Base-by-base conservation (phyloP, 1,284 basidiomycete genomes). In the Apiotrichum akiyoshidainum region DNA sequence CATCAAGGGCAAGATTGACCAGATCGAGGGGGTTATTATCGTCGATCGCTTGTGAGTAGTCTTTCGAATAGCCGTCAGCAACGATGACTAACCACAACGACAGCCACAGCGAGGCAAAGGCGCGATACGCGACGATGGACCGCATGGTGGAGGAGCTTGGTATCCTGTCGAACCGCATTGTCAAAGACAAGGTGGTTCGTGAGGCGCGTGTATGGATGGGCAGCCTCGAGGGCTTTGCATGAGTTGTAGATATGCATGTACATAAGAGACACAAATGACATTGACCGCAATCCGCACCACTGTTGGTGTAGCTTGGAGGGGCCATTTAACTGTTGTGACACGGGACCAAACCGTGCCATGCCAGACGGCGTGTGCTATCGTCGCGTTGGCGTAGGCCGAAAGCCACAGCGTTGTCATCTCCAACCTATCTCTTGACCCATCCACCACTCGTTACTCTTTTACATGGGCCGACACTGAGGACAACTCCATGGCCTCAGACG, bases 1-100 rank as follows among this genome's bases (percentile, higher is more conserved):
- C 74, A 91, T 99, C 39, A 87, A 93, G 65, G 96, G 95, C 17
- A 85, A 87, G 67, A 96, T 99, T 70, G 95, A 99, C 75, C 93
- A 98, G 78, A 92, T 96, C 39, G 86, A 89, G 21, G 92, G 93
- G 81, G 83, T 89, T 54, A 82, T 99, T 16, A 90, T 98, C 69
- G 82, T 99, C 26, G 90, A 96, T 69, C 81, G 86, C 71, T 87
- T 91, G 90, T 93, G 69, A 64, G 89, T 61, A 6, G 17, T 13
- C 21, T 22, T 2, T 16, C 12, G 19, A 1, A 21, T 17, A 2
- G 16, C 16, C 19, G 41, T 31, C 48, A 17, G 31, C 35, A 7
- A 19, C 8, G n/a, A n/a, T n/a, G n/a, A 11, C 46, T 46, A 13
- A 46, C 48, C 10, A 14, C 13, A 14, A 6, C 6, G 26, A n/a